Evolutionary conservation across 2,329 filamentous ascomycete species (phyloP), one percentile per base, ranked within the genome.

Genomic region (Monilinia aucupariae): DNA sequence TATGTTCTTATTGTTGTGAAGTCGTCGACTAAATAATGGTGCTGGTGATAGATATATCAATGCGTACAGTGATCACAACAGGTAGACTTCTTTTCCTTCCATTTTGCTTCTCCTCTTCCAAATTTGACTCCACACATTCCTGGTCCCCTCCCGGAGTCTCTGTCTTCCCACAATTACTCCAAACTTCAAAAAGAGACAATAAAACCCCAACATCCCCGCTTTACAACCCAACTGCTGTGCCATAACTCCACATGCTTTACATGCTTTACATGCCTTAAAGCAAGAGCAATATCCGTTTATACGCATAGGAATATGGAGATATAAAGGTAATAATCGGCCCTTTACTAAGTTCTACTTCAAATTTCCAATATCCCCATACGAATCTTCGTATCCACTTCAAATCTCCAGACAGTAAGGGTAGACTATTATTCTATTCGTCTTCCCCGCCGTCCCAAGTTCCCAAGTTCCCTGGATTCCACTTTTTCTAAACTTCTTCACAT

Each of bases 311-410:
- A 56, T 22, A 34, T 56, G 41, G 54, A 6, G 27, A 30, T 30
- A 3, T 30, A 30, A 6, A 56, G 54, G n/a, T n/a, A n/a, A 27
- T 47, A 56, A 56, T 56, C 54, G 54, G 54, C 41, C 54, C 54
- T 56, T 56, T 56, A 47, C 1, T 15, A 15, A 47, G 5, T 25
- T n/a, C 22, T 25, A 7, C 13, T 45, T 17, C 41, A 20, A 25
- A 56, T 34, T 47, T 47, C 30, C 54, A 43, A 39, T 25, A 43
- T 22, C 30, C 41, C 54, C 54, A 15, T 34, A 22, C 20, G 39
- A 56, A 56, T 56, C 39, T 3, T 15, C 13, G 27, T 25, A 17
- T 47, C 54, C 41, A 56, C 54, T 47, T 56, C 22, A 22, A 15
- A 56, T 56, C 54, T 47, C 54, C 54, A 15, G 13, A 39, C 37